Evolutionary conservation across 2,329 filamentous ascomycete species (phyloP).

Genomic region (Ophiocordyceps australis): DNA sequence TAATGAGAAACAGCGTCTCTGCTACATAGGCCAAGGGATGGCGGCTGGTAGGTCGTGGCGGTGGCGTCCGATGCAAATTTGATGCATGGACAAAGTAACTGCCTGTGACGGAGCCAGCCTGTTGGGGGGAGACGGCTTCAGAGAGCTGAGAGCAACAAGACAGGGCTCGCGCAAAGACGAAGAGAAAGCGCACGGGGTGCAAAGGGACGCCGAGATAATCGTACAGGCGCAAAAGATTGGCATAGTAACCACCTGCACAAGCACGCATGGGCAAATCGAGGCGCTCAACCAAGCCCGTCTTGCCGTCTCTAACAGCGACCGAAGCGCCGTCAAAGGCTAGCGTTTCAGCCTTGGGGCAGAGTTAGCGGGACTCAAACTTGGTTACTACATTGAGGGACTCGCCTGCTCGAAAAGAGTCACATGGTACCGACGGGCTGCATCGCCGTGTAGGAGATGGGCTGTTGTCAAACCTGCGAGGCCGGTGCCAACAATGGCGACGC

Average conservation of each 20-base stretch:
- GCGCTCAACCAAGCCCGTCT: slow-evolving; percentile 12
- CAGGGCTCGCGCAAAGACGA: slow-evolving; percentile 24
- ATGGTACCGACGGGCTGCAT: slow-evolving; percentile 10
- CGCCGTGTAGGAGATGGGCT: slow-evolving; percentile 14
- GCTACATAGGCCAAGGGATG: slow-evolving; percentile 18
- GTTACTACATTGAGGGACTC: background rate
- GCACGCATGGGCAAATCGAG: slow-evolving; percentile 21
- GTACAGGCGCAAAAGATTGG: slow-evolving; percentile 36
- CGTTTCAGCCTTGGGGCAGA: slow-evolving; percentile 9
- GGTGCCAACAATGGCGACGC: slow-evolving; percentile 17
- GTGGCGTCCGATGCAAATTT: slow-evolving; percentile 28
- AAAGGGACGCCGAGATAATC: slow-evolving; percentile 30
- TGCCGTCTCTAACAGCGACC: slow-evolving; percentile 13
- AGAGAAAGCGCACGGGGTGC: slow-evolving; percentile 31
- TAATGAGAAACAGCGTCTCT: slow-evolving; percentile 22
- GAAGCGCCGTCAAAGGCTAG: slow-evolving; percentile 20
- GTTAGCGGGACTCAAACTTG: background rate
- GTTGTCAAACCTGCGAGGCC: slow-evolving; percentile 18
- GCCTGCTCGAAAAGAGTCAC: slow-evolving; percentile 20
- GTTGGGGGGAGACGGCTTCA: slow-evolving; percentile 1
- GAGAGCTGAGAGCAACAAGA: slow-evolving; percentile 1
- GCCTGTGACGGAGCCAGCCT: slow-evolving; percentile 7
- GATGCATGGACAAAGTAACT: slow-evolving; percentile 34
- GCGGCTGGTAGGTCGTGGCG: slow-evolving; percentile 18
- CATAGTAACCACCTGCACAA: slow-evolving; percentile 26